A percentile compares a stretch with the other conserved stretches of the same genome.
These are phyloP conservation scores for Elsinoe arachidis DNA, from an alignment of 2,329 filamentous ascomycete species.

Conservation along the genomic window DNA sequence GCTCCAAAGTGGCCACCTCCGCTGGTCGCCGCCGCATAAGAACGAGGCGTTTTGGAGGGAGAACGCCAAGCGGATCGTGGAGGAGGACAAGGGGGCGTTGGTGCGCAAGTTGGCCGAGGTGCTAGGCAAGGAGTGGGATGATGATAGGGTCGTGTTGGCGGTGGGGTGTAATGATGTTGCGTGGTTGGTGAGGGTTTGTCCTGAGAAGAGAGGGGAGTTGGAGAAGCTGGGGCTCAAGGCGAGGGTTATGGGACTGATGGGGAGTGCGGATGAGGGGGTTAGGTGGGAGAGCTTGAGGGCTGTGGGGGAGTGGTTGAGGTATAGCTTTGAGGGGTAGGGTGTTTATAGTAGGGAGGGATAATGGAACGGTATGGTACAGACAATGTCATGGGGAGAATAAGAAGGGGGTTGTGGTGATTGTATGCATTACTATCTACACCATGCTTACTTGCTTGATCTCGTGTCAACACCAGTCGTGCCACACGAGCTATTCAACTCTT, in stretches of 20 bases:
- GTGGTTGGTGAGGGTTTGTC: slow-evolving; percentile 79
- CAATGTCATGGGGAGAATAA: neutral
- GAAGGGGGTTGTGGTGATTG: neutral
- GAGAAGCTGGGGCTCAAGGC: slow-evolving; percentile 80
- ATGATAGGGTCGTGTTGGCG: slow-evolving; percentile 75
- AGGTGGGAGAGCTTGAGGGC: slow-evolving; percentile 88
- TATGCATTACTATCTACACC: slow-evolving; percentile 3
- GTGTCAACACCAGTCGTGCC: neutral
- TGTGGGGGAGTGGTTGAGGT: slow-evolving; percentile 67
- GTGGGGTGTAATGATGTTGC: slow-evolving; percentile 91
- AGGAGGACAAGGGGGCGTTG: slow-evolving; percentile 70
- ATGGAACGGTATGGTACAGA: neutral
- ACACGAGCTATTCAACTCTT: neutral
- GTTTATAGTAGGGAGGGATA: neutral
- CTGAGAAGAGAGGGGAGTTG: slow-evolving; percentile 69
- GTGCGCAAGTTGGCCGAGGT: slow-evolving; percentile 79
- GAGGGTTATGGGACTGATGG: slow-evolving; percentile 89
- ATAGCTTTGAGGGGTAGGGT: slow-evolving; percentile 48
- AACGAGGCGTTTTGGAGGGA: slow-evolving; percentile 85
- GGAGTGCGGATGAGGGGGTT: slow-evolving; percentile 76
- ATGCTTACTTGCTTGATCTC: neutral
- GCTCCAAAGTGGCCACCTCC: slow-evolving; percentile 74
- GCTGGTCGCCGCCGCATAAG: slow-evolving; percentile 87
- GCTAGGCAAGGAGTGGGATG: slow-evolving; percentile 72
- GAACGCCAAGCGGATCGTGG: slow-evolving; percentile 78